Evolutionary conservation across 1,139 yeast species (phyloP), one percentile per base, ranked within the genome.

Genomic region (Hansenula anomala): DNA sequence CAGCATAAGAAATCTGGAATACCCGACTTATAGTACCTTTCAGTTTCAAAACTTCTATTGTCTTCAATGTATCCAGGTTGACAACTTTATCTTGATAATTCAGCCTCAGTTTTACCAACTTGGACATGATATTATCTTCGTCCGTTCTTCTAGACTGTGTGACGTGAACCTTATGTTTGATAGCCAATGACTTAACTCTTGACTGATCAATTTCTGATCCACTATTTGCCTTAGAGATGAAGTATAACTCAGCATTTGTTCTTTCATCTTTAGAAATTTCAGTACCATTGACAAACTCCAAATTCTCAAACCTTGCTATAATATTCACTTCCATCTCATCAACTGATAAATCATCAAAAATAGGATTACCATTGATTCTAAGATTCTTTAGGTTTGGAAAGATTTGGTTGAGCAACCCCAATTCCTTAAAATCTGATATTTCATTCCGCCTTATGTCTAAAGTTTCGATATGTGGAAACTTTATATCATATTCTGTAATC

Each of bases 161-260:
- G 6, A 26, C 27, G 1, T 18, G 19, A 17, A 32, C 14, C 8
- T 13, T 6, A 36, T 54, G 50, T 25, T 49, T 52, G 13, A 36
- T 13, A 2, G 34, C 34, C 4, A 32, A 13, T 17, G 4, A 2
- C 17, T 24, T 12, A 13, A 32, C 6, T 16, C 28, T 17, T 16
- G 22, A 10, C 4, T 9, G 25, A 17, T 24, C 18, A 30, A 15
- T 4, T 2, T 16, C 15, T n/a, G 25, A 10, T 10, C 19, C 33
- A 5, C 3, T 23, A 13, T 14, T 35, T 30, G 4, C 81, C 78
- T 46, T 70, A 69, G 80, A 69, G 26, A 83, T 65, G 47, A 83
- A 80, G 51, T 74, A 86, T 5, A 85, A 56, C 52, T 87, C 95
- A 0, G 86, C 81, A 46, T 81, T 84, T 3, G 46, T 47, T 23